phyloP scores from a whole-genome alignment of 768 basidiomycete genomes.

The Amanita pallidorosea region DNA sequence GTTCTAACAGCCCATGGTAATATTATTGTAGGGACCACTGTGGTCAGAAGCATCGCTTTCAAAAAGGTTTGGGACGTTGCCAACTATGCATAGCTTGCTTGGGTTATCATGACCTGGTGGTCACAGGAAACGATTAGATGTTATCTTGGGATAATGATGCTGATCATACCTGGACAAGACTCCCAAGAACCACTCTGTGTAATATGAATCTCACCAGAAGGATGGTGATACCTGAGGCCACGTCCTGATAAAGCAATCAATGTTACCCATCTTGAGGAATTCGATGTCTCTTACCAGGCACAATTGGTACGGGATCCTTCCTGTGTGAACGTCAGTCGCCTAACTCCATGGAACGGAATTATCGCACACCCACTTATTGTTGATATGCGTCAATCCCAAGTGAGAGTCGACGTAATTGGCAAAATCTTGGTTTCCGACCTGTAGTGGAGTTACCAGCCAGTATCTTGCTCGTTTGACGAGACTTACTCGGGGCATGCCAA shows the following conservation, averaged over 20 bases:
- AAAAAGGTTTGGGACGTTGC: conserved; percentile 42
- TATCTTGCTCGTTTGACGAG: neutral
- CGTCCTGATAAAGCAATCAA: conserved; percentile 14
- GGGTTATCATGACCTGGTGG: conserved; percentile 49
- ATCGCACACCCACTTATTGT: conserved; percentile 31
- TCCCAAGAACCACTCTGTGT: conserved; percentile 38
- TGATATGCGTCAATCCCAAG: conserved; percentile 42
- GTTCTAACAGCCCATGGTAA: neutral
- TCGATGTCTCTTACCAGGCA: conserved; percentile 21
- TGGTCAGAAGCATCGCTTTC: conserved; percentile 35
- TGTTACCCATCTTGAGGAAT: neutral
- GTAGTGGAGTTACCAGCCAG: neutral
- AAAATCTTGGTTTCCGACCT: conserved; percentile 53
- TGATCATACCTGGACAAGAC: conserved; percentile 42
- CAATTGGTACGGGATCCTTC: conserved; percentile 29
- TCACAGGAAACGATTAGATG: neutral
- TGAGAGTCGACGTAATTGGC: conserved; percentile 49
- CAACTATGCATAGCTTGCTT: conserved; percentile 37
- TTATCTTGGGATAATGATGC: conserved; percentile 45
- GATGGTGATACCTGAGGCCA: conserved; percentile 33
- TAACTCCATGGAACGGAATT: too few species aligned
- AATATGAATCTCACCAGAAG: conserved; percentile 42
- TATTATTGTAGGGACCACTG: conserved; percentile 20
- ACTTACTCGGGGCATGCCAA: conserved; percentile 33
- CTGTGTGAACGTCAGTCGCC: conserved; percentile 10